Evolutionary conservation across 768 basidiomycete species (phyloP), one percentile per base, ranked within the genome.

Genomic region (Pleurotus djamor): DNA sequence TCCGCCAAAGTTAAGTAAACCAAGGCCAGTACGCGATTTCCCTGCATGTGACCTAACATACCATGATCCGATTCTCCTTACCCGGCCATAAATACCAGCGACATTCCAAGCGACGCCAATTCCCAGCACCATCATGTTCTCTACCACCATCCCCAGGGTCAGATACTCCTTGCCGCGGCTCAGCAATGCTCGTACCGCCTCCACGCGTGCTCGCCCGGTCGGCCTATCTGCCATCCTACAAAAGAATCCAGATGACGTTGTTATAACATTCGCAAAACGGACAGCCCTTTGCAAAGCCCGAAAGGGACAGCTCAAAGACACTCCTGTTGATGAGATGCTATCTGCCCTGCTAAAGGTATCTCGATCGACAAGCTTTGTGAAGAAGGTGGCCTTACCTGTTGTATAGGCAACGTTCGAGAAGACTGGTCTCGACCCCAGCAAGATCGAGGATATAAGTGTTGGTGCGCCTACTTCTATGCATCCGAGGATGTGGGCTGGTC

Each of bases 221-320:
- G 86, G 86, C 9, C 76, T 82, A 35, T 61, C 79, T 36, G 76
- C 78, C 6, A 69, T 92, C 49, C 76, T 92, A 34, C 78, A 88
- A 71, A 90, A 86, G 79, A 84, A 79, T 54, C 82, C 88, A 0
- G 84, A 92, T 61, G 94, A 96, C 72, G 91, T 96, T 13, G 94
- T 96, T 61, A 87, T 97, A 60, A 92, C 91, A 2, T 92, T 91
- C 65, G 93, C 92, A 10, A 89, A 89, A 69, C 85, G 95, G 52
- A 95, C 92, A n/a, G 86, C 93, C n/a, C 80, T 94, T 63, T 92
- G 93, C 28, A 85, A 79, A 67, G 88, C 90, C 37, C 92, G 85
- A 80, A 98, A 96, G 71, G 96, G 96, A 21, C 94, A 94, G 59
- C 81, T 96, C 68, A 96, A 94, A 70, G 93, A 97, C 67, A 78